These are phyloP conservation scores for Dactylonectria estremocensis DNA, from an alignment of 2,329 filamentous ascomycete species.

Conservation along the genomic window DNA sequence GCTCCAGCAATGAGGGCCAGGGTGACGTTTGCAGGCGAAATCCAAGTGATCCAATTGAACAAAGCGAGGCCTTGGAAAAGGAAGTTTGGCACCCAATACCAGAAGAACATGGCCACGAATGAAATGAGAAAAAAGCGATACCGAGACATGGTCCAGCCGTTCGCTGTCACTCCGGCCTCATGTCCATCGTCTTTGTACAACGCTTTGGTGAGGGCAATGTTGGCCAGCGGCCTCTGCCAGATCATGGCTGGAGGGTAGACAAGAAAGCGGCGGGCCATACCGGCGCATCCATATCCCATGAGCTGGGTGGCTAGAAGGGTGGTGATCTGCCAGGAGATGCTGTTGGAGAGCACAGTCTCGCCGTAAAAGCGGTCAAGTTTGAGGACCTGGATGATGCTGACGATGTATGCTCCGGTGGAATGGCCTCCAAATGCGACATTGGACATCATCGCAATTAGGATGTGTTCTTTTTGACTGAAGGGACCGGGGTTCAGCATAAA, in stretches of 20 bases:
- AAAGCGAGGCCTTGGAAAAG: constrained; percentile 61
- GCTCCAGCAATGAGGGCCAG: constrained; percentile 54
- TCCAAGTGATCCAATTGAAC: constrained; percentile 69
- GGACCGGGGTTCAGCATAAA: constrained; percentile 63
- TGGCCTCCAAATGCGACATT: constrained; percentile 60
- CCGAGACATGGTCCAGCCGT: constrained; percentile 44
- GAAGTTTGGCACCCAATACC: constrained; percentile 67
- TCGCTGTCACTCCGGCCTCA: constrained; percentile 38
- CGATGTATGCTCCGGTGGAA: constrained; percentile 59
- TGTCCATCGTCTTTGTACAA: constrained; percentile 35
- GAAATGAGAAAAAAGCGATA: constrained; percentile 61
- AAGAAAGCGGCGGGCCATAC: constrained; percentile 62
- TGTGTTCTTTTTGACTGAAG: constrained; percentile 70
- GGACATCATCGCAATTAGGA: constrained; percentile 70
- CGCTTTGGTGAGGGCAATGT: constrained; percentile 59
- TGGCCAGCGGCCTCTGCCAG: constrained; percentile 66
- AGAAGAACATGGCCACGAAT: constrained; percentile 64
- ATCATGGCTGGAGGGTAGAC: constrained; percentile 65
- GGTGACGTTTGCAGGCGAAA: constrained; percentile 57
- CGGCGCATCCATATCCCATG: constrained; percentile 67
- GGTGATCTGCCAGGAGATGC: constrained; percentile 62
- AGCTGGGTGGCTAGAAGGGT: constrained; percentile 64
- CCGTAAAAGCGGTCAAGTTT: constrained; percentile 62
- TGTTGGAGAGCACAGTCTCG: constrained; percentile 52
- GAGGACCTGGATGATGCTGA: constrained; percentile 62